A percentile compares a stretch with the other conserved stretches of the same genome.
These are phyloP conservation scores for Penicillium italicum DNA, from an alignment of 2,329 filamentous ascomycete genomes.

Conservation along the genomic window DNA sequence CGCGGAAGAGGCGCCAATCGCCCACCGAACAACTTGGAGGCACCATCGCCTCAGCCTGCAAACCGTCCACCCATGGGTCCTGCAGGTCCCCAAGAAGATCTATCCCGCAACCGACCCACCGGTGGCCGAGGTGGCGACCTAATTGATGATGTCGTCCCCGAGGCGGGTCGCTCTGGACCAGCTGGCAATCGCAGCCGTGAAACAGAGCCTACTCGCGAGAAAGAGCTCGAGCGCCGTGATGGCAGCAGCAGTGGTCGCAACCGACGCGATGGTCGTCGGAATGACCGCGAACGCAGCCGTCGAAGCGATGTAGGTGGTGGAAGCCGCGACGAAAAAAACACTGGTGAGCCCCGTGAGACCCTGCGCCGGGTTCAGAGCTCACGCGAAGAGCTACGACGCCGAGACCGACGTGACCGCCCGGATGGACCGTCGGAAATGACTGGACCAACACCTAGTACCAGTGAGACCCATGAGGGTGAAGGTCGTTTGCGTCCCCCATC, in stretches of 20 bases:
- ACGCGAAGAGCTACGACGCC: conserved; percentile 36
- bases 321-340: conserved; percentile 22
- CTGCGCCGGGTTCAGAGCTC: conserved; percentile 31
- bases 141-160: conserved; percentile 33
- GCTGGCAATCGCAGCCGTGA: conserved; percentile 22
- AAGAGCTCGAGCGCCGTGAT: conserved; percentile 31
- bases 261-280: conserved; percentile 36
- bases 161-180: conserved; percentile 33
- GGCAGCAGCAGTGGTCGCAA: conserved; percentile 24
- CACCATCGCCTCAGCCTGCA: conserved; percentile 30
- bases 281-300: conserved; percentile 36
- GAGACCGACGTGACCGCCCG: conserved; percentile 37
- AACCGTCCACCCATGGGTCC: conserved; percentile 33
- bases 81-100: conserved; percentile 29
- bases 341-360: conserved; percentile 30
- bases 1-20: conserved; percentile 41
- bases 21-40: conserved; percentile 32
- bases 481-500: conserved; percentile 36
- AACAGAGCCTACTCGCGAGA: conserved; percentile 29
- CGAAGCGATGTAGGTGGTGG: conserved; percentile 28
- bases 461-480: conserved; percentile 27
- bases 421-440: conserved; percentile 25
- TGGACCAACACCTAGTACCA: conserved; percentile 8
- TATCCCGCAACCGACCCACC: conserved; percentile 27
- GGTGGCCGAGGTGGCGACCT: conserved; percentile 32